These are phyloP conservation scores for Cladosporium sp. DNA, from an alignment of 2,329 filamentous ascomycete species.

Conservation along the genomic window DNA sequence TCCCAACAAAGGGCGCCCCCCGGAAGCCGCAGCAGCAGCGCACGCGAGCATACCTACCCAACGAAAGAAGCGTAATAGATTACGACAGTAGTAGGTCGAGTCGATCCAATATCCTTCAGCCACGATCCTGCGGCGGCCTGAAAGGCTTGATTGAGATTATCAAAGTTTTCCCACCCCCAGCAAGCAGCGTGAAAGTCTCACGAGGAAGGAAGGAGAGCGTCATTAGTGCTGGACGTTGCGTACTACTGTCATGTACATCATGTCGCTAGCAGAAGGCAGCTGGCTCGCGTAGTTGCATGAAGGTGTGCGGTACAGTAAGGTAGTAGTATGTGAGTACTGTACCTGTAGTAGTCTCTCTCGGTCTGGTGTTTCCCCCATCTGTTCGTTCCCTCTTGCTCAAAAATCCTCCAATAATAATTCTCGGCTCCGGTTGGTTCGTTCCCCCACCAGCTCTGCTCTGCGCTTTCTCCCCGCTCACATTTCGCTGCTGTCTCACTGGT, in stretches of 20 bases:
- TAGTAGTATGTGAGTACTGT: not conserved
- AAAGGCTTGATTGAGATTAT: not conserved
- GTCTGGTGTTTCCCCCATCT: not conserved
- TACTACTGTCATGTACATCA: not conserved
- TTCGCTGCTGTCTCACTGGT: not conserved
- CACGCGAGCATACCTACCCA: conserved; percentile 1
- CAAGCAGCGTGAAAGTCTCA: not conserved
- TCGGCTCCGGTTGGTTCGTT: not conserved
- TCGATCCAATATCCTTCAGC: not conserved
- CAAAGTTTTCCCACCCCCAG: conserved; percentile 10
- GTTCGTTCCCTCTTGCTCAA: not conserved
- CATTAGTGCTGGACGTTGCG: not conserved
- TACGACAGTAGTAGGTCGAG: conserved; percentile 2
- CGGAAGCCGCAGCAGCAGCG: not conserved
- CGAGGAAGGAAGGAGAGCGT: not conserved
- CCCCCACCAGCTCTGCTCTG: conserved; percentile 6
- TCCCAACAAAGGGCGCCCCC: not conserved
- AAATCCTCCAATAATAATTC: not conserved
- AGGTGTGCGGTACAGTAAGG: not conserved
- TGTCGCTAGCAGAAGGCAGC: conserved; percentile 2
- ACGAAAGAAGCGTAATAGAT: conserved; percentile 16
- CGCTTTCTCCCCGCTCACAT: conserved; percentile 1
- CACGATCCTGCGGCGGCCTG: not conserved
- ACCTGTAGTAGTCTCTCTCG: not conserved
- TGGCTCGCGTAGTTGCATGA: conserved; percentile 17